phyloP scores from a whole-genome alignment of 2,329 filamentous ascomycete species.

The Diplodia seriata region DNA sequence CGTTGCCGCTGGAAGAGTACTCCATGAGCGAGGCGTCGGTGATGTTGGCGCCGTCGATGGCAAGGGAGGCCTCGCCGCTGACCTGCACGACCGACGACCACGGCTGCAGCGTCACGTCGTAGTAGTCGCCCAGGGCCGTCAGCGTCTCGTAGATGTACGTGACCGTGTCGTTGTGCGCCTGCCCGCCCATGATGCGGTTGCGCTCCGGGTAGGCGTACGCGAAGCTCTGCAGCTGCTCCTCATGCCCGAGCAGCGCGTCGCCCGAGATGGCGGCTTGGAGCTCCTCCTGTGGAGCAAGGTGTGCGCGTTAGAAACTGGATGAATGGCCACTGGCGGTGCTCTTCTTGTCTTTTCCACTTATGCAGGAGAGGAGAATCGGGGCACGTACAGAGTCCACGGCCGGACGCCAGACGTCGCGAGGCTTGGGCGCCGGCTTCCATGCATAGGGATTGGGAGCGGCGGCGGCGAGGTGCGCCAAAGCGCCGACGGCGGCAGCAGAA shows the following conservation, averaged over 20 bases:
- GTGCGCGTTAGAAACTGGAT: background rate
- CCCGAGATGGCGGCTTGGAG: constrained; percentile 44
- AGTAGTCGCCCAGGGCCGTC: constrained; percentile 46
- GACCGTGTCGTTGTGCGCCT: constrained; percentile 50
- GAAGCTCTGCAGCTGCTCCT: constrained; percentile 46
- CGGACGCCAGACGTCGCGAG: constrained; percentile 13
- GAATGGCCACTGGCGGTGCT: too few species aligned
- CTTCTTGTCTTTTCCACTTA: background rate
- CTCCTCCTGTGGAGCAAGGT: constrained; percentile 37
- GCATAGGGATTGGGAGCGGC: constrained; percentile 18
- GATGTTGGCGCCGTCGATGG: constrained; percentile 37
- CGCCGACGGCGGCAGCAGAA: constrained; percentile 5
- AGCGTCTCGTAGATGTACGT: constrained; percentile 46
- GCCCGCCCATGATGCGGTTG: constrained; percentile 49
- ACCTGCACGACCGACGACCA: constrained; percentile 39
- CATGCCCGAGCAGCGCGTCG: constrained; percentile 41
- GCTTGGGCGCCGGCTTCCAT: constrained; percentile 27
- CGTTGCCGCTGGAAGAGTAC: constrained; percentile 41
- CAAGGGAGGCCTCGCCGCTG: constrained; percentile 37
- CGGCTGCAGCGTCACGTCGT: constrained; percentile 45
- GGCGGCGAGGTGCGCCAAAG: background rate
- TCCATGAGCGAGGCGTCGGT: constrained; percentile 35
- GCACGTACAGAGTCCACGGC: constrained; percentile 13
- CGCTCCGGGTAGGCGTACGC: constrained; percentile 47
- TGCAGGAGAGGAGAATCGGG: background rate